Conservation (phyloP, 2,329 filamentous ascomycete species). For the Fusarium virguliforme region DNA sequence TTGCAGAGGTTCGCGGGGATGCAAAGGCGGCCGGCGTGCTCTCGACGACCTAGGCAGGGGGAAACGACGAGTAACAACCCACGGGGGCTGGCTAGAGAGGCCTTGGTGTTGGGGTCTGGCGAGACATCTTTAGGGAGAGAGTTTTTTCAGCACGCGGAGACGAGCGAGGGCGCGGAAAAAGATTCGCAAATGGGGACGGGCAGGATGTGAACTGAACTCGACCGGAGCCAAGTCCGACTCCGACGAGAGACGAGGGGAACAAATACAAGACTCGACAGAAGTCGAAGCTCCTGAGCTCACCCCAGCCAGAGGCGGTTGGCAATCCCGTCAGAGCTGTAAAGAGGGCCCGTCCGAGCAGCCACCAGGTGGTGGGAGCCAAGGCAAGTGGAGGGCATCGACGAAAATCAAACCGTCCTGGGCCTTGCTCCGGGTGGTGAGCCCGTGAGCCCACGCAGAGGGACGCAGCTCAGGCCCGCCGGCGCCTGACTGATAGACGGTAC, state of each 20-base stretch:
- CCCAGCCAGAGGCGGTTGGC: slow-evolving; percentile 42
- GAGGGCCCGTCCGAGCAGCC: slow-evolving; percentile 26
- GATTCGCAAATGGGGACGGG: slow-evolving; percentile 52
- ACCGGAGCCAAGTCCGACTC: slow-evolving; percentile 53
- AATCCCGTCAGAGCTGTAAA: slow-evolving; percentile 41
- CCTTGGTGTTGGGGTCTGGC: slow-evolving; percentile 41
- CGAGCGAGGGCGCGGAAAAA: slow-evolving; percentile 49
- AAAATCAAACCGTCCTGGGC: slow-evolving; percentile 39
- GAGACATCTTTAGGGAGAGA: slow-evolving; percentile 48
- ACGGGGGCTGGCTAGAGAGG: slow-evolving; percentile 39
- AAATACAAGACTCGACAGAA: slow-evolving; percentile 47
- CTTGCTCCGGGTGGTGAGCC: slow-evolving; percentile 35
- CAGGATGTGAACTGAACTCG: slow-evolving; percentile 51
- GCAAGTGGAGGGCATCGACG: slow-evolving; percentile 47
- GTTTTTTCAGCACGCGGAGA: slow-evolving; percentile 46
- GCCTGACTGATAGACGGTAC: slow-evolving; percentile 26
- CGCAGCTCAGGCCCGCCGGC: slow-evolving; percentile 23
- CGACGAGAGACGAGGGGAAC: slow-evolving; percentile 50
- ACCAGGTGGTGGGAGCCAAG: slow-evolving; percentile 42
- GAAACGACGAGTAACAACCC: slow-evolving; percentile 34
- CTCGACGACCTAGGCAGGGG: slow-evolving; percentile 17
- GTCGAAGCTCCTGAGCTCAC: slow-evolving; percentile 42
- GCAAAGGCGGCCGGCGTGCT: slow-evolving; percentile 26
- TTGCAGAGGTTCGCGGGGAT: slow-evolving; percentile 34
- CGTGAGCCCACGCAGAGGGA: slow-evolving; percentile 34